A percentile compares a stretch with the other conserved stretches of the same genome.
These are phyloP conservation scores for Anisodus tanguticus DNA, from an alignment of 257 asterid species.

Conservation along the genomic window DNA sequence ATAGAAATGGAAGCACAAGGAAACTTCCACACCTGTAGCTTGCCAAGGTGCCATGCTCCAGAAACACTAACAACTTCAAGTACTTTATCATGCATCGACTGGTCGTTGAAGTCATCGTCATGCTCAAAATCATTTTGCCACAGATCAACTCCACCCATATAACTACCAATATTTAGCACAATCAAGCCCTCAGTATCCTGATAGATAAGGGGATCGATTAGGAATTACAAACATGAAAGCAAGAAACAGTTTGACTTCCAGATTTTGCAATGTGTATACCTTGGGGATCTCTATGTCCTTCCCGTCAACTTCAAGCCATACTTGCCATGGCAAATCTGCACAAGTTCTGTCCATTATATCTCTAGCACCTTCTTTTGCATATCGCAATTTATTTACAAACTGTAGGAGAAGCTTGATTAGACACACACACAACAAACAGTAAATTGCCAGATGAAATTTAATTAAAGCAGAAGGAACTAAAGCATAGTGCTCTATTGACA, in stretches of 20 bases:
- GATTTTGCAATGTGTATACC: conserved; percentile 43
- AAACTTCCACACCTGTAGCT: conserved; percentile 67
- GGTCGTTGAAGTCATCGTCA: conserved; percentile 72
- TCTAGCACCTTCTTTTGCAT: conserved; percentile 88
- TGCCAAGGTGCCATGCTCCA: conserved; percentile 96
- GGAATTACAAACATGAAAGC: conserved; percentile 12
- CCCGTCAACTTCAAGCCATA: conserved; percentile 89
- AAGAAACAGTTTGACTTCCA: not conserved
- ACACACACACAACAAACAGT: conserved; percentile 29
- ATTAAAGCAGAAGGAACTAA: conserved; percentile 17
- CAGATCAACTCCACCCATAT: conserved; percentile 93
- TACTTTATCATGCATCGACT: conserved; percentile 77
- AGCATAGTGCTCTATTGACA: conserved; percentile 11
- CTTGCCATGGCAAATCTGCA: conserved; percentile 93
- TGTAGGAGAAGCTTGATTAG: conserved; percentile 48
- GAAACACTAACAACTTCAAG: conserved; percentile 88
- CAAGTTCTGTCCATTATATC: conserved; percentile 92
- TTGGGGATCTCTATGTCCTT: conserved; percentile 69
- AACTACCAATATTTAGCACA: conserved; percentile 89
- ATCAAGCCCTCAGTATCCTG: conserved; percentile 88
- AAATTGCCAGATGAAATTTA: conserved; percentile 28
- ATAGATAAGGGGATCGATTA: conserved; percentile 31
- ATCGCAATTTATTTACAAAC: conserved; percentile 84
- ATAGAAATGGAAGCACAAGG: conserved; percentile 30
- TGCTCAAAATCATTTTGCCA: conserved; percentile 87